phyloP scores from a whole-genome alignment of 1,284 basidiomycete species.

The Sporisorium reilianum region DNA sequence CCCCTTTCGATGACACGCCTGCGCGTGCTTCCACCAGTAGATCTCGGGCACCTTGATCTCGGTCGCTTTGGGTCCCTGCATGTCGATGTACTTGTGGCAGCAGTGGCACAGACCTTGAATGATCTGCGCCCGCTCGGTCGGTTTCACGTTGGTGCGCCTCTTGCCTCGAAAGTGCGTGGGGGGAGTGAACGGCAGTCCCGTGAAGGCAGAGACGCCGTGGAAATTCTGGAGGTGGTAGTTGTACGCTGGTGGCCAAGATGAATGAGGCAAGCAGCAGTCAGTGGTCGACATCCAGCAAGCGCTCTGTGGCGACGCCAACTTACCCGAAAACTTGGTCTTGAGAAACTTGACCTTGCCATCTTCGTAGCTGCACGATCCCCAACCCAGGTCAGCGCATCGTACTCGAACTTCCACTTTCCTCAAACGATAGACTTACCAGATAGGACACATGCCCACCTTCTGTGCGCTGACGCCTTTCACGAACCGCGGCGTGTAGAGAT shows the following conservation, averaged over 20 bases:
- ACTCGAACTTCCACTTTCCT: not conserved
- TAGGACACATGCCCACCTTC: conserved; percentile 56
- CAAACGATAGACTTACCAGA: conserved; percentile 36
- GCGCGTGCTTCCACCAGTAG: conserved; percentile 56
- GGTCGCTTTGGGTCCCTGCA: conserved; percentile 37
- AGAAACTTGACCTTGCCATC: conserved; percentile 31
- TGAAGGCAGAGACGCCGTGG: conserved; percentile 50
- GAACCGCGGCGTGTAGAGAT: conserved; percentile 59
- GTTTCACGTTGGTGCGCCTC: conserved; percentile 12
- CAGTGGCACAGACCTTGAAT: conserved; percentile 44
- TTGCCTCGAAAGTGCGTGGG: conserved; percentile 36
- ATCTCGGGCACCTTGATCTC: conserved; percentile 52
- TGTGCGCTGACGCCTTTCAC: conserved; percentile 31
- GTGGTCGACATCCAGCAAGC: not conserved
- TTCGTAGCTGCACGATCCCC: conserved; percentile 38
- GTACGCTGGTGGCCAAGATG: no score
- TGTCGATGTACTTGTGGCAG: conserved; percentile 41
- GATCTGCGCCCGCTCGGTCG: conserved; percentile 22
- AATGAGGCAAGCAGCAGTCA: no score
- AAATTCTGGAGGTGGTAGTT: conserved; percentile 58
- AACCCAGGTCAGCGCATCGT: not conserved
- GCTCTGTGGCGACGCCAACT: conserved; percentile 2
- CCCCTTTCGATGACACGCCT: conserved; percentile 31
- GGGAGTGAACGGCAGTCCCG: conserved; percentile 47
- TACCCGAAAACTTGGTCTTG: conserved; percentile 57